A percentile compares a stretch with the other conserved stretches of the same genome.
These are phyloP conservation scores for Vigna radiata DNA, from an alignment of 306 rosid genomes.

Conservation along the genomic window DNA sequence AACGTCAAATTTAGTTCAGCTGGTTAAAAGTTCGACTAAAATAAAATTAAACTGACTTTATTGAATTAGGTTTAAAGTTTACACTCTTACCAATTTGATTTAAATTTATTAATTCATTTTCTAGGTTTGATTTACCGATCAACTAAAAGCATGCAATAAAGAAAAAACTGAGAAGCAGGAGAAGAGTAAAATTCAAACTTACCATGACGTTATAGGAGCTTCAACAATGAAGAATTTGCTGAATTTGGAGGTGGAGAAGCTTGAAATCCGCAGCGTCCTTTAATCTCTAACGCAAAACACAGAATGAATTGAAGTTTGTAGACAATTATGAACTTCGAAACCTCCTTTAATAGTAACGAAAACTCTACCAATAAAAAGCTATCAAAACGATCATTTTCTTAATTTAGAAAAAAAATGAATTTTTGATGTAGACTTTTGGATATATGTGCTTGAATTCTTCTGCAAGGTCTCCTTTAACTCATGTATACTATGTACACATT, in stretches of 20 bases:
- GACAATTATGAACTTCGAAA: neutral
- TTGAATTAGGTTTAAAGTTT: too few relatives aligned
- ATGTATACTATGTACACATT: neutral
- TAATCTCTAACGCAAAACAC: neutral
- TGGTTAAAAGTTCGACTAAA: too few relatives aligned
- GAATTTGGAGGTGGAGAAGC: conserved; percentile 7
- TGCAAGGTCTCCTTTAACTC: neutral
- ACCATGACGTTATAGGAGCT: conserved; percentile 7
- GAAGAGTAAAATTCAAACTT: neutral
- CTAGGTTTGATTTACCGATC: too few relatives aligned
- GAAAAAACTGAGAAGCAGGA: neutral
- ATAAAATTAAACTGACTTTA: too few relatives aligned
- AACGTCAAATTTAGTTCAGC: neutral
- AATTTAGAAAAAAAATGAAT: neutral
- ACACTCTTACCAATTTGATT: too few relatives aligned
- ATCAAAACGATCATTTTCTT: neutral
- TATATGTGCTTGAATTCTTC: conserved; percentile 4
- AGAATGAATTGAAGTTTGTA: neutral
- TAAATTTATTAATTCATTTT: too few relatives aligned
- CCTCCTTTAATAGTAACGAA: neutral
- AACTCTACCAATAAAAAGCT: neutral
- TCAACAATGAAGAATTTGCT: neutral
- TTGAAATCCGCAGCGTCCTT: neutral
- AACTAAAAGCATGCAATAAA: too few relatives aligned
- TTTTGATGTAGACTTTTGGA: conserved; percentile 14